Evolutionary conservation across 257 asterid species (phyloP).

Genomic region (Solanum tarapatanum): DNA sequence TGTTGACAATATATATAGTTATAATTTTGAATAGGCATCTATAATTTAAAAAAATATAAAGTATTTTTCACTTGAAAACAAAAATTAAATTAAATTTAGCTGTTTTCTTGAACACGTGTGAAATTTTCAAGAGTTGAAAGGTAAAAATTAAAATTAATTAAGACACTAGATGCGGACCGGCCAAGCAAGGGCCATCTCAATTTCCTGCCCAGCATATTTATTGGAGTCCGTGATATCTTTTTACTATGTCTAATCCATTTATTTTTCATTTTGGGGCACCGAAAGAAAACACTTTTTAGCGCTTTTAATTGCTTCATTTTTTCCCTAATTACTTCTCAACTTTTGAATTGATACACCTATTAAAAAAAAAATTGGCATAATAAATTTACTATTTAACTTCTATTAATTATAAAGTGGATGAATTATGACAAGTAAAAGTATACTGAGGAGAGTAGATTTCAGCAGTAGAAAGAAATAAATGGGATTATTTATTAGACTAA

Average conservation of each 20-base stretch:
- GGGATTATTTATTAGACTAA: background rate
- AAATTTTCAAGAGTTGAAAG: background rate
- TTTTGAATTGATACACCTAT: no score
- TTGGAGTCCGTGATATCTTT: background rate
- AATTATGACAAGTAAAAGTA: no score
- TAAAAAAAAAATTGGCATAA: no score
- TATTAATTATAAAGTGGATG: no score
- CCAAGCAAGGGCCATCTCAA: background rate
- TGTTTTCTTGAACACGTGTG: background rate
- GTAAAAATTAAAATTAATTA: background rate
- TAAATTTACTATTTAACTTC: no score
- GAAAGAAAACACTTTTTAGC: background rate
- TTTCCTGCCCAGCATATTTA: background rate
- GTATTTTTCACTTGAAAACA: background rate
- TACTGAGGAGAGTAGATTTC: no score
- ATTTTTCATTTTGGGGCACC: background rate
- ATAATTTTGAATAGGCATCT: background rate
- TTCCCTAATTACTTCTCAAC: no score
- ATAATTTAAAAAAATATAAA: no score
- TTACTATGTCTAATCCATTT: background rate
- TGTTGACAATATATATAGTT: no score
- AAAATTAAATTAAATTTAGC: no score
- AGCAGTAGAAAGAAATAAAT: background rate
- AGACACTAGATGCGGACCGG: no score
- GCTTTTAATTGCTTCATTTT: no score